Conservation (phyloP, 2,329 filamentous ascomycete genomes). For the Pseudogymnoascus sp. region DNA sequence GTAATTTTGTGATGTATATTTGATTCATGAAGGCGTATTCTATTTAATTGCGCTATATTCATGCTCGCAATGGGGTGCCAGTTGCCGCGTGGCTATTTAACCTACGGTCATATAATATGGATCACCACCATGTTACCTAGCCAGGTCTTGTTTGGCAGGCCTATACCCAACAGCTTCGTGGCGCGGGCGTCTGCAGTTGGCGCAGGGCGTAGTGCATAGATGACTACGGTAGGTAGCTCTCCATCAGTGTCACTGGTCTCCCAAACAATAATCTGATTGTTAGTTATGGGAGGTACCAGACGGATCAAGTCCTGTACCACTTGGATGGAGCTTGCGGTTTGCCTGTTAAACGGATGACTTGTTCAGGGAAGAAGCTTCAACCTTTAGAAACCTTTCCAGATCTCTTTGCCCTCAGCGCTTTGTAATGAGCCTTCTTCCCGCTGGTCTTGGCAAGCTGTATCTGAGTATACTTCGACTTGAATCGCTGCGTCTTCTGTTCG, state of each 20-base stretch:
- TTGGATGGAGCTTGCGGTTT: slow-evolving; percentile 2
- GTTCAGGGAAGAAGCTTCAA: slow-evolving; percentile 14
- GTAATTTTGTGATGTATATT: neutral
- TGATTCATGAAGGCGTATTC: slow-evolving; percentile 3
- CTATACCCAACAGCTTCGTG: neutral
- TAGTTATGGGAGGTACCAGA: neutral
- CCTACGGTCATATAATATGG: slow-evolving; percentile 5
- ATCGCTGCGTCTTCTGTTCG: slow-evolving; percentile 60
- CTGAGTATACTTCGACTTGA: slow-evolving; percentile 80
- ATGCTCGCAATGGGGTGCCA: neutral
- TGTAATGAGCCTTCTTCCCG: slow-evolving; percentile 86
- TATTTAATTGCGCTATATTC: slow-evolving; percentile 3
- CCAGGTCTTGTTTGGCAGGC: neutral
- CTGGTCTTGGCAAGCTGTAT: slow-evolving; percentile 78
- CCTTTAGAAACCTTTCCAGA: slow-evolving; percentile 20
- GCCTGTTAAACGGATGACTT: neutral
- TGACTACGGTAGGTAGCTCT: neutral
- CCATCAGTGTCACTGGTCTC: slow-evolving; percentile 3
- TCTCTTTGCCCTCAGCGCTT: slow-evolving; percentile 61
- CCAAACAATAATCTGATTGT: slow-evolving; percentile 5
- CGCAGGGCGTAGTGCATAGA: neutral
- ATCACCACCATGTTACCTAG: slow-evolving; percentile 6
- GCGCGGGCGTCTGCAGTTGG: neutral
- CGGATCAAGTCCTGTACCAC: slow-evolving; percentile 8
- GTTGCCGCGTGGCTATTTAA: slow-evolving; percentile 5